phyloP scores from a whole-genome alignment of 2,329 filamentous ascomycete species.

The Sclerotinia trifoliorum region DNA sequence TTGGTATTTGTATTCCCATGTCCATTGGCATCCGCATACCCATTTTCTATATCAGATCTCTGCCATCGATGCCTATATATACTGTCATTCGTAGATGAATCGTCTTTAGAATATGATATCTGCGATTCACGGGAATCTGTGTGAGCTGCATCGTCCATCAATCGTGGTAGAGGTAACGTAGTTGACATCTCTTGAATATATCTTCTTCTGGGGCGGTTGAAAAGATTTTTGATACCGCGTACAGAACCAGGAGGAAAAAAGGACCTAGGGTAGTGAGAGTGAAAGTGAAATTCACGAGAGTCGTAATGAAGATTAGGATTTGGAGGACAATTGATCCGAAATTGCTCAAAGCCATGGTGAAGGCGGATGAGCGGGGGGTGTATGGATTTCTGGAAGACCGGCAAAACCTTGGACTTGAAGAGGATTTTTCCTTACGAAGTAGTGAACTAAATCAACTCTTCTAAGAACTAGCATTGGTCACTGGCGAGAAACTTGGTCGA shows the following conservation, averaged over 20 bases:
- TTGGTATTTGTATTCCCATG: constrained; percentile 22
- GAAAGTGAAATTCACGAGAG: constrained; percentile 53
- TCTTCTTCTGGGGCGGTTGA: constrained; percentile 48
- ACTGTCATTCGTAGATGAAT: constrained; percentile 1
- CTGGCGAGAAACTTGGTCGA: not conserved
- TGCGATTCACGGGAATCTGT: constrained; percentile 41
- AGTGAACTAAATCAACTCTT: not conserved
- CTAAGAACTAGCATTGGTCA: not conserved
- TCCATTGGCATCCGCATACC: constrained; percentile 18
- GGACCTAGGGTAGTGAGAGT: constrained; percentile 51
- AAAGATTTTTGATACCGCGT: constrained; percentile 50
- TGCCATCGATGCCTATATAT: constrained; percentile 1
- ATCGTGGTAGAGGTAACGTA: constrained; percentile 36
- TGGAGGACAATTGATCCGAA: constrained; percentile 52
- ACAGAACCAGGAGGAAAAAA: constrained; percentile 48
- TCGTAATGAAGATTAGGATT: constrained; percentile 54
- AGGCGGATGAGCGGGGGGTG: not conserved
- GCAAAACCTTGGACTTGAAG: not conserved
- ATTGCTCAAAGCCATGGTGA: constrained; percentile 51
- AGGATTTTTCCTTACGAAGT: not conserved
- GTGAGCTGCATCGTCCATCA: constrained; percentile 33
- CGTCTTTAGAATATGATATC: not conserved
- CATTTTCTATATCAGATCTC: constrained; percentile 18
- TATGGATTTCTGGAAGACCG: not conserved
- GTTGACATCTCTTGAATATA: constrained; percentile 42